phyloP scores from a whole-genome alignment of 2,329 filamentous ascomycete genomes.

The Fusarium floridanum region DNA sequence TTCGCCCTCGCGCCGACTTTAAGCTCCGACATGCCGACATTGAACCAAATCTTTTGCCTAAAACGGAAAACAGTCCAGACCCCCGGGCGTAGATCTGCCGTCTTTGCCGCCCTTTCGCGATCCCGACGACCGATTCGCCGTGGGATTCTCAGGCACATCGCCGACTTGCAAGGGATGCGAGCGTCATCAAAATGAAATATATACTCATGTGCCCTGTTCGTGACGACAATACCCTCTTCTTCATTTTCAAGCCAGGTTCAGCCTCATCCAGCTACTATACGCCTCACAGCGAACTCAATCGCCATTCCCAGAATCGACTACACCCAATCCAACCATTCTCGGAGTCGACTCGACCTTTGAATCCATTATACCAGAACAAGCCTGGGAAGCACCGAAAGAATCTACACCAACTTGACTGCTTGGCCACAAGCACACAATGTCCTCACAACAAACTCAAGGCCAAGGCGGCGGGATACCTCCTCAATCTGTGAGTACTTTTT shows the following conservation, averaged over 20 bases:
- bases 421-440: slow-evolving; percentile 18
- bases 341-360: neutral
- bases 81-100: slow-evolving; percentile 17
- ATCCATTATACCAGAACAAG: neutral
- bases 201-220: neutral
- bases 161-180: neutral
- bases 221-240: neutral
- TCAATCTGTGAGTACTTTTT: slow-evolving; percentile 26
- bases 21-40: slow-evolving; percentile 41
- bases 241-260: slow-evolving; percentile 10
- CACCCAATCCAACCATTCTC: neutral
- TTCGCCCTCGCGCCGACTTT: slow-evolving; percentile 38
- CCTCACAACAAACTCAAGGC: slow-evolving; percentile 20
- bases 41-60: slow-evolving; percentile 15
- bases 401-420: neutral
- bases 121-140: slow-evolving; percentile 33
- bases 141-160: neutral
- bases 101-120: slow-evolving; percentile 21
- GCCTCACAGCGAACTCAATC: neutral
- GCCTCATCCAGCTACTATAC: neutral
- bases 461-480: slow-evolving; percentile 21
- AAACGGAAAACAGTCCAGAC: slow-evolving; percentile 30
- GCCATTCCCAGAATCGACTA: neutral
- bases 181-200: slow-evolving; percentile 5
- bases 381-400: neutral